Evolutionary conservation across 306 rosid species (phyloP).

Genomic region (cucumber (Cucumis sativus)): Cucumber_9930_V3 NC_026657.2:39176501-39177000

Average conservation of each 20-base stretch:
- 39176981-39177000: not conserved
- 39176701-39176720: not conserved
- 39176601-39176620: not conserved
- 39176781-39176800: not conserved
- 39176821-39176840: not conserved
- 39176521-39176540: not conserved
- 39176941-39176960: not conserved
- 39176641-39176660: not conserved
- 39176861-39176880: not conserved
- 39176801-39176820: not conserved
- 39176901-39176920: not conserved
- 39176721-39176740: not conserved
- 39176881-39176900: not conserved
- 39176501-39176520: not conserved
- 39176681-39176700: not conserved
- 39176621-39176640: not conserved
- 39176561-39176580: not conserved
- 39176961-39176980: not conserved
- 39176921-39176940: not conserved
- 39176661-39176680: not conserved
- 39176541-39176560: not conserved
- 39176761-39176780: not conserved
- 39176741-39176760: not conserved
- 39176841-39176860: not conserved
- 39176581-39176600: not conserved